These are phyloP conservation scores for Fusarium agapanthi DNA, from an alignment of 2,329 filamentous ascomycete species.

Conservation along the genomic window DNA sequence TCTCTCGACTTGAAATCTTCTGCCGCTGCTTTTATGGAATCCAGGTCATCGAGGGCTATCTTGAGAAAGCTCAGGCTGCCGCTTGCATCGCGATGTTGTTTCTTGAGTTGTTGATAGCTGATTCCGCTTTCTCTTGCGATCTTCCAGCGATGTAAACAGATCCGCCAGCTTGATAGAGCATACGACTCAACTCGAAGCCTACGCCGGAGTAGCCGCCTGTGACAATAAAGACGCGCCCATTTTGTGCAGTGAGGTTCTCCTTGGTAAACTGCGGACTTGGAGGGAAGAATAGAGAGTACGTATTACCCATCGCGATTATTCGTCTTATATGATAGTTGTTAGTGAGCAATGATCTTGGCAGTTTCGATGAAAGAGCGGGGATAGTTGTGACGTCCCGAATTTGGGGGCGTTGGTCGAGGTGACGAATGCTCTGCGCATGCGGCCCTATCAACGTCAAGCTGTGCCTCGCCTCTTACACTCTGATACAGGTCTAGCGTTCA, in stretches of 20 bases:
- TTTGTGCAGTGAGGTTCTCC: neutral
- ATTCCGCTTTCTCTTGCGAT: conserved; percentile 1
- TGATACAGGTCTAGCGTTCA: neutral
- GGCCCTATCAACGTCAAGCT: neutral
- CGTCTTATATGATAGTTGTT: no score
- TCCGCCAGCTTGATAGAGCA: conserved; percentile 17
- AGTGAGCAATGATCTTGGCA: neutral
- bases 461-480: neutral
- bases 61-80: conserved; percentile 11
- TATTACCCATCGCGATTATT: conserved; percentile 1
- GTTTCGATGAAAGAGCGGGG: neutral
- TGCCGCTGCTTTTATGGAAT: conserved; percentile 2
- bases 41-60: conserved; percentile 16
- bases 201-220: conserved; percentile 32
- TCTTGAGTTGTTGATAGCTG: conserved; percentile 1
- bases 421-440: neutral
- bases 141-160: conserved; percentile 30
- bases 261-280: conserved; percentile 7
- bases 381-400: neutral
- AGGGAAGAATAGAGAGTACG: conserved; percentile 9
- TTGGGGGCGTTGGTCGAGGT: neutral
- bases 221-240: conserved; percentile 15
- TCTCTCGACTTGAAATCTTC: conserved; percentile 14
- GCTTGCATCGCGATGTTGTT: neutral
- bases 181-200: conserved; percentile 19